phyloP scores from a whole-genome alignment of 805 yeast species.

The Lipomyces lipofer region DNA sequence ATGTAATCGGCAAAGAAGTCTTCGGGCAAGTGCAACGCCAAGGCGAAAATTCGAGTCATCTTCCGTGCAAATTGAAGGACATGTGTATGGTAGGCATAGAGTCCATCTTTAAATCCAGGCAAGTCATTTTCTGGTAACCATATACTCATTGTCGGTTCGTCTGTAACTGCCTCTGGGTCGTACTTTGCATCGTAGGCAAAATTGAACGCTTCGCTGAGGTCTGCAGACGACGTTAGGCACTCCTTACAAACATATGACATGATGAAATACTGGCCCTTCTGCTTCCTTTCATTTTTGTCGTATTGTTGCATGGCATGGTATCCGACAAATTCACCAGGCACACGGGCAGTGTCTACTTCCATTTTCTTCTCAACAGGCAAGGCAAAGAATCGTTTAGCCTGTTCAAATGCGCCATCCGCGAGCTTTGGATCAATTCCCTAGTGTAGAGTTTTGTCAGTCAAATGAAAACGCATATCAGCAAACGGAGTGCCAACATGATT shows the following conservation, averaged over 20 bases:
- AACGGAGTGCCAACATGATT: conserved; percentile 29
- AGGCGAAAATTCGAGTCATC: conserved; percentile 37
- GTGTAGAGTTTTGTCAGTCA: background rate
- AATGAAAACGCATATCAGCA: background rate
- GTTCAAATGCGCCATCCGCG: conserved; percentile 23
- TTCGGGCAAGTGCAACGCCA: conserved; percentile 39
- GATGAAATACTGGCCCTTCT: conserved; percentile 8
- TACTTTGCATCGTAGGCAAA: conserved; percentile 36
- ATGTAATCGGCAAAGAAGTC: conserved; percentile 36
- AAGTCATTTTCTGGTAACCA: conserved; percentile 36
- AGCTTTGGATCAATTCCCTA: conserved; percentile 26
- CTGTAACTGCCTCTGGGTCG: conserved; percentile 33
- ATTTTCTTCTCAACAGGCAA: conserved; percentile 36
- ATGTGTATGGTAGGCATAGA: conserved; percentile 34
- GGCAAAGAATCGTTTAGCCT: conserved; percentile 37
- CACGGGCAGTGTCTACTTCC: conserved; percentile 35
- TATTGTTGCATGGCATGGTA: conserved; percentile 34
- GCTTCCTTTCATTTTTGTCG: conserved; percentile 31
- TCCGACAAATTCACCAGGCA: conserved; percentile 36
- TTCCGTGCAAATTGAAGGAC: conserved; percentile 36
- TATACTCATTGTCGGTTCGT: conserved; percentile 35
- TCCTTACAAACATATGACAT: background rate
- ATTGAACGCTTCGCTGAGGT: conserved; percentile 43
- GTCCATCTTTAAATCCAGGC: conserved; percentile 34
- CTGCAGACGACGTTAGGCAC: conserved; percentile 25